Evolutionary conservation across 2,329 filamentous ascomycete species (phyloP), one percentile per base, ranked within the genome.

Genomic region (Thelonectria rubi): DNA sequence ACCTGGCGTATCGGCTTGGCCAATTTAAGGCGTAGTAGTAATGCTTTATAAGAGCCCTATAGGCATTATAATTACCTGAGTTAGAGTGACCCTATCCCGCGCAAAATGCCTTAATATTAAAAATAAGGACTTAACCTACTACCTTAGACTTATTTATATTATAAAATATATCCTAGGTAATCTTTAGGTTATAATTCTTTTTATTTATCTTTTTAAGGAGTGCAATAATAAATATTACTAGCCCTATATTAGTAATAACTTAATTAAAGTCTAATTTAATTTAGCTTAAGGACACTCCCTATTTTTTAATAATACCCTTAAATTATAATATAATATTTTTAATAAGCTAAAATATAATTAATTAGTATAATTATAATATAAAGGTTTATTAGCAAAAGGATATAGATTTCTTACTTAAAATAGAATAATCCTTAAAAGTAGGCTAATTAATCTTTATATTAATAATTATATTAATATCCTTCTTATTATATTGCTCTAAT

Each of bases 311-410:
- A 3, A 91, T 81, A 1, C 81, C 82, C 26, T 85, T 82, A 51
- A 91, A 79, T 89, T 88, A 91, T 1, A 77, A 72, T 75, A 91
- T 84, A 72, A 91, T 91, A 69, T 88, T 86, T 72, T 91, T 87
- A 48, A 91, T 84, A 3, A 92, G 80, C 32, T 79, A 78, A 74
- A 91, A 79, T 87, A 92, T 91, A 58, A 91, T 87, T 1, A 88
- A 87, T 24, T 88, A 82, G 17, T 81, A 79, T 1, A 89, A 88
- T 71, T 91, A 90, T 68, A 85, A 85, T 79, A 90, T 88, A 69
- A 91, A 90, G 0, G 89, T 91, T 89, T 89, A 92, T 71, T 91
- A 89, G 73, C 89, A 91, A 73, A 92, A 91, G 0, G 88, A 91
- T 66, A 82, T 80, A 39, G 86, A 91, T 75, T 91, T 91, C 50